Base-by-base conservation (phyloP, 257 asterid species). In the Lavandula angustifolia region DNA sequence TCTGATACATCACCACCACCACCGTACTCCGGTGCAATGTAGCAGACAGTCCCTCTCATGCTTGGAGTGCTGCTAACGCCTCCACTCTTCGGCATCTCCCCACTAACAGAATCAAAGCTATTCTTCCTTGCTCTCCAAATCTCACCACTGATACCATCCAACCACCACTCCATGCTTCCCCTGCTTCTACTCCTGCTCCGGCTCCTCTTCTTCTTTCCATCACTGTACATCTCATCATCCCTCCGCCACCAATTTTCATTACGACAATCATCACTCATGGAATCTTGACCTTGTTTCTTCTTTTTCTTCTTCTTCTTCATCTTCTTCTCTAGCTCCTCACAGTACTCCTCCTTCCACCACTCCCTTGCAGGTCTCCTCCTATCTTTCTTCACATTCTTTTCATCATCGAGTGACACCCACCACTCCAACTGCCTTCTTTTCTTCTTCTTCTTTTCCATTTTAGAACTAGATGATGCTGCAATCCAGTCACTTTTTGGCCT, bases 271-370 rank as follows among this genome's bases (percentile, higher is more conserved):
- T 85, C 97, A 43, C 87, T 82, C 22, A 72, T 61, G 1, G 84
- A 72, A 31, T 82, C 84, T 40, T 70, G 75, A 9, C 66, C 72
- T 44, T 78, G 76, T 38, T 82, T 78, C 48, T 81, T 78, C 77
- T 89, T 92, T 76, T 80, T 92, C 86, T 80, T 89, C 82, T 87
- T 90, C 63, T 86, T 94, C 84, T 90, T 84, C 83, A 73, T 81
- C 41, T 86, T 84, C 83, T 75, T 81, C 41, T 86, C 92, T n/a
- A 94, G 92, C 80, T 94, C 97, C 35, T 94, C 97, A 27, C 89
- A 78, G 58, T 90, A 94, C 81, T 94, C 99, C 76, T 94, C 97
- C 84, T 85, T 94, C 99, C 99, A 94, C 99, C 99, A 94, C 74
- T 90, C 99, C 67, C 99, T 80, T 2, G 99, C 96, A 2, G 99